These are phyloP conservation scores for Colletotrichum tropicale DNA, from an alignment of 2,329 filamentous ascomycete species.

Conservation along the genomic window DNA sequence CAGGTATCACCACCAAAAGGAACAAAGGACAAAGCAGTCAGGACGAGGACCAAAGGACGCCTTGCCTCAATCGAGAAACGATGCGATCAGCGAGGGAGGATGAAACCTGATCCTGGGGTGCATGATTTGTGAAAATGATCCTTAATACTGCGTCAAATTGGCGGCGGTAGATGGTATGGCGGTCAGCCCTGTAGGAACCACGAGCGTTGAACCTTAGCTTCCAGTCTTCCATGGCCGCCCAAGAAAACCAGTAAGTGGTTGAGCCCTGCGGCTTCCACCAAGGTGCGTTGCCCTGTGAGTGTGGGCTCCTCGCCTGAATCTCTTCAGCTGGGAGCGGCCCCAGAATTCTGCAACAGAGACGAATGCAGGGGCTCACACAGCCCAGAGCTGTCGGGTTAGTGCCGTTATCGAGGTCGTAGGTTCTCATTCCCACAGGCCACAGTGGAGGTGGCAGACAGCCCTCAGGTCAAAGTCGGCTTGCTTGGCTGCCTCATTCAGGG, in stretches of 20 bases:
- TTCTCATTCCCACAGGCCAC: neutral
- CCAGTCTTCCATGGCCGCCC: neutral
- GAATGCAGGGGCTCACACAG: constrained; percentile 19
- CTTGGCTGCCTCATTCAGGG: constrained; percentile 19
- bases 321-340: neutral
- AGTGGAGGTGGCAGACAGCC: neutral
- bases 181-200: constrained; percentile 11
- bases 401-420: neutral
- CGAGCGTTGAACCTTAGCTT: neutral
- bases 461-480: neutral
- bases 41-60: neutral
- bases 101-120: neutral
- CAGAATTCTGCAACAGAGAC: constrained; percentile 20
- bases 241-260: neutral
- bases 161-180: neutral
- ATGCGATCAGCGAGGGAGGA: neutral
- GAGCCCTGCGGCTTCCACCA: neutral
- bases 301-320: neutral
- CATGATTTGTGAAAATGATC: constrained; percentile 6
- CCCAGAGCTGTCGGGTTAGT: neutral
- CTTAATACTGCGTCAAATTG: constrained; percentile 16
- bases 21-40: neutral
- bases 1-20: neutral
- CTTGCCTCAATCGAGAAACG: neutral
- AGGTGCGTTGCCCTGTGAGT: neutral